Conservation (phyloP, 305 asterid species). For the Rubia peregrina region DNA sequence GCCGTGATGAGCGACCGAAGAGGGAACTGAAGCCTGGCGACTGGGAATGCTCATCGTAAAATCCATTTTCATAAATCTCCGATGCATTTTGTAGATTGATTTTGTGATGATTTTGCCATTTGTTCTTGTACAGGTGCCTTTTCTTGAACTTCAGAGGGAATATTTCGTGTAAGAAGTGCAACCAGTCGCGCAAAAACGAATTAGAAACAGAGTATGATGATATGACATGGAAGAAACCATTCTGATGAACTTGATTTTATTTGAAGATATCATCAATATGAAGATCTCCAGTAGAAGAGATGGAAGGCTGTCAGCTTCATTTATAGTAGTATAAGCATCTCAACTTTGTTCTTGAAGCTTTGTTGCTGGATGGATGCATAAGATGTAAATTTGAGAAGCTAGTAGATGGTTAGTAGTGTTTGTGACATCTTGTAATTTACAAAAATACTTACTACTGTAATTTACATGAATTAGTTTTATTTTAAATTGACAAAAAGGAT, state of each 20-base stretch:
- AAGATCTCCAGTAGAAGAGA: neutral
- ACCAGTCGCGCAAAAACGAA: conserved; percentile 33
- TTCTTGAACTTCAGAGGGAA: conserved; percentile 55
- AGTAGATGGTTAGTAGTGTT: neutral
- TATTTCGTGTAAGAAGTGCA: conserved; percentile 57
- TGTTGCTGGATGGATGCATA: neutral
- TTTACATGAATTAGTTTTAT: too few relatives aligned
- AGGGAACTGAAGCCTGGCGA: conserved; percentile 59
- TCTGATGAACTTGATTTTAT: conserved; percentile 8
- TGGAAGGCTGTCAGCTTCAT: neutral
- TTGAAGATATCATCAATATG: neutral
- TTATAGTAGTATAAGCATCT: neutral
- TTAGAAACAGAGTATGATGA: conserved; percentile 16
- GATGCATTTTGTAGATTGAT: neutral
- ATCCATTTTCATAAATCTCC: conserved; percentile 13
- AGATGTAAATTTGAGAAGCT: neutral
- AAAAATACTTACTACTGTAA: too few relatives aligned
- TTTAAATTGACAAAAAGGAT: too few relatives aligned
- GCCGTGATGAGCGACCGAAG: conserved; percentile 52
- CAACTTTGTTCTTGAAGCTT: neutral
- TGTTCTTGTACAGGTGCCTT: conserved; percentile 45
- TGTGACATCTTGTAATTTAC: neutral
- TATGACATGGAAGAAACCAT: conserved; percentile 46
- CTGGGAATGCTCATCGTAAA: conserved; percentile 81
- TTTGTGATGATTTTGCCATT: neutral